phyloP scores from a whole-genome alignment of 345 rosid species.

The Arabidopsis thaliana region TAIR10.1 NC_003074.8:9340001-9340500 shows the following conservation, averaged over 20 bases:
- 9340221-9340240: slow-evolving; percentile 61
- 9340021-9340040: slow-evolving; percentile 94
- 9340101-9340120: slow-evolving; percentile 68
- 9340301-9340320: slow-evolving; percentile 83
- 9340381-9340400: slow-evolving; percentile 79
- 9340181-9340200: not conserved
- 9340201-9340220: slow-evolving; percentile 11
- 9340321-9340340: not conserved
- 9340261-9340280: slow-evolving; percentile 92
- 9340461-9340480: slow-evolving; percentile 55
- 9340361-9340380: slow-evolving; percentile 6
- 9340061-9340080: slow-evolving; percentile 92
- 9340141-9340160: slow-evolving; percentile 60
- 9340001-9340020: slow-evolving; percentile 95
- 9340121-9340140: slow-evolving; percentile 71
- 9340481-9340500: not conserved
- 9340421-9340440: slow-evolving; percentile 74
- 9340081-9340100: slow-evolving; percentile 91
- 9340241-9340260: slow-evolving; percentile 97
- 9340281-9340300: slow-evolving; percentile 96
- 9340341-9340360: not conserved
- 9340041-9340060: slow-evolving; percentile 93
- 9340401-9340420: slow-evolving; percentile 80
- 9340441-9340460: slow-evolving; percentile 81
- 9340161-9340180: not conserved